These are phyloP conservation scores for Obba rivulosa DNA, from an alignment of 768 basidiomycete genomes.

Conservation along the genomic window DNA sequence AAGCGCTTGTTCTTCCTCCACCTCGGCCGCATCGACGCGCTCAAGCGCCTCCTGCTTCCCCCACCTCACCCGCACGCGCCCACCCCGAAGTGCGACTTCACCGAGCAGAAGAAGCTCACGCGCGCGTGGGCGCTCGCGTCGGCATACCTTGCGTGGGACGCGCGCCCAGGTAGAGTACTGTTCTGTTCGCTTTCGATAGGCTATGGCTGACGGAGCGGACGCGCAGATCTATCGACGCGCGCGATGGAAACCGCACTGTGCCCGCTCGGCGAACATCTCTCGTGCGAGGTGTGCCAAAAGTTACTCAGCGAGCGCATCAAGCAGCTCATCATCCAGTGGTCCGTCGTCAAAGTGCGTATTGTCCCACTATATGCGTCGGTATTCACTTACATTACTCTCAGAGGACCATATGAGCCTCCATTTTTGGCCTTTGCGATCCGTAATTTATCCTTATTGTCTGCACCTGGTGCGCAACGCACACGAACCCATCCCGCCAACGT, in stretches of 20 bases:
- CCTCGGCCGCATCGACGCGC: constrained; percentile 74
- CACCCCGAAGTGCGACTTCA: constrained; percentile 59
- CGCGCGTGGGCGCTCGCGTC: constrained; percentile 80
- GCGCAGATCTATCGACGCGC: constrained; percentile 63
- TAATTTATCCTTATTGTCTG: too few species aligned
- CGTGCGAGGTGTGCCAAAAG: constrained; percentile 63
- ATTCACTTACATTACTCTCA: neutral
- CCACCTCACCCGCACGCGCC: constrained; percentile 77
- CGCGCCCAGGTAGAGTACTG: constrained; percentile 57
- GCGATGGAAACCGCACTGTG: constrained; percentile 68
- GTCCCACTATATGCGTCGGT: too few species aligned
- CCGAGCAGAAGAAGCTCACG: constrained; percentile 73
- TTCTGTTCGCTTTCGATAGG: neutral
- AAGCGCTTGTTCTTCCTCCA: constrained; percentile 82
- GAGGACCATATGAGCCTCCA: constrained; percentile 1
- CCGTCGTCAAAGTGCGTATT: constrained; percentile 61
- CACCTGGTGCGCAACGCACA: too few species aligned
- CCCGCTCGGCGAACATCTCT: constrained; percentile 63
- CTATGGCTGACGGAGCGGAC: neutral
- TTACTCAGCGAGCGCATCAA: constrained; percentile 63
- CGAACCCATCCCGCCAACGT: too few species aligned
- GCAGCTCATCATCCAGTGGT: constrained; percentile 69
- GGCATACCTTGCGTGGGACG: constrained; percentile 82
- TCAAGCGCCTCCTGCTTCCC: constrained; percentile 70
- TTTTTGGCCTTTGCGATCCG: too few species aligned